Conservation (phyloP, 768 basidiomycete species). For the Boletus bicolor region DNA sequence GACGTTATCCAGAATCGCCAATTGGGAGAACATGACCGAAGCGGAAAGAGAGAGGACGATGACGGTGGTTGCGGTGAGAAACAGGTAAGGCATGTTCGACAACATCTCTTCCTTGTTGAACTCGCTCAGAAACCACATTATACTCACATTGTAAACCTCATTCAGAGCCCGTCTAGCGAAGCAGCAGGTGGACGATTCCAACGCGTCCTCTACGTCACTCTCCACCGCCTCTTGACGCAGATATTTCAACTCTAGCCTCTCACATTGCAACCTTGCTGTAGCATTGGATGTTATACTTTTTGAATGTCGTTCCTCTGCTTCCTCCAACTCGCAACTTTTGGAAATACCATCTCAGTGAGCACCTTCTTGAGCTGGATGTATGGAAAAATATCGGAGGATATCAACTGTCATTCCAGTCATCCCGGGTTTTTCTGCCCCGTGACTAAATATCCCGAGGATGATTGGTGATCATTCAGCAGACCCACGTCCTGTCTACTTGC, state of each 20-base stretch:
- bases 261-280: not conserved
- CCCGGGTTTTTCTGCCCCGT: not conserved
- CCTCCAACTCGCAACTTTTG: not conserved
- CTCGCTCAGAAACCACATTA: not conserved
- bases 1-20: constrained; percentile 65
- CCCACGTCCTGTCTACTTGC: not conserved
- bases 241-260: not conserved
- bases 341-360: not conserved
- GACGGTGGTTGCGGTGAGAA: constrained; percentile 51
- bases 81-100: constrained; percentile 33
- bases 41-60: constrained; percentile 56
- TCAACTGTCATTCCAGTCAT: not conserved
- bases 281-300: not conserved
- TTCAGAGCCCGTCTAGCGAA: constrained; percentile 11
- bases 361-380: not conserved
- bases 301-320: not conserved
- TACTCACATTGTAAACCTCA: not conserved
- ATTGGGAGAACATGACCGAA: constrained; percentile 59
- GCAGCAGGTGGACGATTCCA: not conserved
- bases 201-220: not conserved
- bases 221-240: not conserved
- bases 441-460: not conserved
- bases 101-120: not conserved
- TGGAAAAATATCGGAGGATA: not conserved
- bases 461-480: not conserved